Evolutionary conservation across 2,329 filamentous ascomycete species (phyloP).

Genomic region (Botrytis squamosa): DNA sequence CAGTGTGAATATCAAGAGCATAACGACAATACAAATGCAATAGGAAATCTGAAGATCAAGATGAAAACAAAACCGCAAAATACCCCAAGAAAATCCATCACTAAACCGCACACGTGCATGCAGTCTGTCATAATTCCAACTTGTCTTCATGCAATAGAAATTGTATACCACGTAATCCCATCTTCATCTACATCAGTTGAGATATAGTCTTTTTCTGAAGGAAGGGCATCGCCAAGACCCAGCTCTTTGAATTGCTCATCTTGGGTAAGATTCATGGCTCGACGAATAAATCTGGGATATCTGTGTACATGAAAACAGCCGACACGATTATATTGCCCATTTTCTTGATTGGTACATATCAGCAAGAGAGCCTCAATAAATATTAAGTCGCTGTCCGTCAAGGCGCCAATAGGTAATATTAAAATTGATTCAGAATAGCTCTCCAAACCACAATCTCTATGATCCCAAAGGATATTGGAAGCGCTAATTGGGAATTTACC

Average conservation of each 20-base stretch:
- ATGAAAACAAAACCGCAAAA: not conserved
- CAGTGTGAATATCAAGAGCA: too few species aligned
- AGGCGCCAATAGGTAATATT: not conserved
- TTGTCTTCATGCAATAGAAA: not conserved
- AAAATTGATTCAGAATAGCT: accelerated
- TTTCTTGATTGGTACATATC: too few species aligned
- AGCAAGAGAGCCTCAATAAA: too few species aligned
- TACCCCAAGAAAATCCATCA: not conserved
- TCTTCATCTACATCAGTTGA: not conserved
- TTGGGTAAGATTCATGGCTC: not conserved
- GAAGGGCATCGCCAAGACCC: not conserved
- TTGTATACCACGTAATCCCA: not conserved
- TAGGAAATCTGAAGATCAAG: not conserved
- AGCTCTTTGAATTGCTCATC: not conserved
- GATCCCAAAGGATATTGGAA: accelerated
- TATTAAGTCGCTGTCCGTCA: too few species aligned
- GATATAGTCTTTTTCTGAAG: not conserved
- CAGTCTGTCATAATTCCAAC: not conserved
- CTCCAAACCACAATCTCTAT: accelerated
- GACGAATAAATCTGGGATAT: too few species aligned
- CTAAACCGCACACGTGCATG: not conserved
- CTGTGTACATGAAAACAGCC: too few species aligned
- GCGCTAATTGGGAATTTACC: accelerated
- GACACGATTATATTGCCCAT: not conserved
- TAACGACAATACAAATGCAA: not conserved